phyloP scores from a whole-genome alignment of 306 rosid genomes.

The Mimosa bimucronata region DNA sequence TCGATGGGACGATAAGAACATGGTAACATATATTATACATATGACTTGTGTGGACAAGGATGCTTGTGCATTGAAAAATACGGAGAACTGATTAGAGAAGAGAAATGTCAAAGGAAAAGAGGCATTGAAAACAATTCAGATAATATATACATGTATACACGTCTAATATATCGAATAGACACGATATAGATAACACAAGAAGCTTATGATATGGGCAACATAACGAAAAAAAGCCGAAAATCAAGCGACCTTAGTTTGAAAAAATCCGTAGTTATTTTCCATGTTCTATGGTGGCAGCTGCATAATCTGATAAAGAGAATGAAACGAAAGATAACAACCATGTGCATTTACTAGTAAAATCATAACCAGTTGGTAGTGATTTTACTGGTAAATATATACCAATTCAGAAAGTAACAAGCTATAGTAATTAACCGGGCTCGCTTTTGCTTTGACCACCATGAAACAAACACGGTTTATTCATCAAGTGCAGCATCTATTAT shows the following conservation, averaged over 20 bases:
- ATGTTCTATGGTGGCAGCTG: background rate
- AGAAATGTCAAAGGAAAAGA: background rate
- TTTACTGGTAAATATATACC: constrained; percentile 50
- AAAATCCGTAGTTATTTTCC: constrained; percentile 4
- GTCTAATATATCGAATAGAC: constrained; percentile 6
- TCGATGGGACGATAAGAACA: background rate
- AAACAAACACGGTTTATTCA: background rate
- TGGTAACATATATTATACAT: background rate
- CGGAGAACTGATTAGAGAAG: background rate
- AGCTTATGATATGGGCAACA: constrained; percentile 7
- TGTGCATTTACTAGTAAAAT: constrained; percentile 53
- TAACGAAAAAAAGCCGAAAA: constrained; percentile 2
- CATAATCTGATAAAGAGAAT: background rate
- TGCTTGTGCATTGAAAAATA: background rate
- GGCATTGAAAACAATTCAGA: background rate
- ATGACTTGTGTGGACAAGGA: background rate
- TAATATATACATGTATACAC: background rate
- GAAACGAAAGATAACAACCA: background rate
- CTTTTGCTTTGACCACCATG: background rate
- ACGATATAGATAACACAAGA: constrained; percentile 23
- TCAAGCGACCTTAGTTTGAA: background rate
- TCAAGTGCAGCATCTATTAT: constrained; percentile 55
- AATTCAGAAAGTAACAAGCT: constrained; percentile 11
- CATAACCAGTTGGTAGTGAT: constrained; percentile 45
- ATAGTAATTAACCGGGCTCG: background rate